Conservation (phyloP, 2,329 filamentous ascomycete genomes). For the Fusarium abutilonis region DNA sequence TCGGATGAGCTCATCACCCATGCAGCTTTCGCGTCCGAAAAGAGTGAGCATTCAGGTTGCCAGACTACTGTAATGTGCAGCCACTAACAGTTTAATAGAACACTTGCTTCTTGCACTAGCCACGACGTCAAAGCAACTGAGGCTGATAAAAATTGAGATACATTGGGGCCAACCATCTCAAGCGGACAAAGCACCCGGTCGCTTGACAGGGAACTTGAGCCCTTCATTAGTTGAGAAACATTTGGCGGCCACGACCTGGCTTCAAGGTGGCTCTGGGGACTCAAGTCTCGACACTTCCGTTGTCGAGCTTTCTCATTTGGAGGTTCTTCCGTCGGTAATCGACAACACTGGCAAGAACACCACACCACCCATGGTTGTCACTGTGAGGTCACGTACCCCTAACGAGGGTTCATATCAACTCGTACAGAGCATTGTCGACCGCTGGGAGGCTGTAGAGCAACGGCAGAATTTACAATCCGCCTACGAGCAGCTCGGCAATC, state of each 20-base stretch:
- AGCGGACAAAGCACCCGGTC: conserved; percentile 63
- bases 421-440: conserved; percentile 77
- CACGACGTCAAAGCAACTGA: conserved; percentile 76
- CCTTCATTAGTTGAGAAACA: conserved; percentile 65
- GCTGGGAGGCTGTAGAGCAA: conserved; percentile 82
- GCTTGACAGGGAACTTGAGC: conserved; percentile 58
- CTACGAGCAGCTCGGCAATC: conserved; percentile 77
- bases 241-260: conserved; percentile 67
- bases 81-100: conserved; percentile 50
- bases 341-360: conserved; percentile 67
- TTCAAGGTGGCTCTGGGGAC: conserved; percentile 58
- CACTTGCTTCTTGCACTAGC: conserved; percentile 72
- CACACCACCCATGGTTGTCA: conserved; percentile 71
- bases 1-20: conserved; percentile 83
- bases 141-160: conserved; percentile 77
- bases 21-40: conserved; percentile 78
- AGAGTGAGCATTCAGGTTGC: conserved; percentile 60
- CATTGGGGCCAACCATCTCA: conserved; percentile 70
- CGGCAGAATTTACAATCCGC: conserved; percentile 75
- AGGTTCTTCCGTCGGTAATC: conserved; percentile 73
- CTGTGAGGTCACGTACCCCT: conserved; percentile 73
- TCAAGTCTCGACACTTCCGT: conserved; percentile 60
- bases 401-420: conserved; percentile 67
- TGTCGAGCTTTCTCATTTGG: conserved; percentile 76
- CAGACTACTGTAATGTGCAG: neutral